Conservation (phyloP, 108 stramenopile genomes). For the Cyclotella choctawhatcheeana region DNA sequence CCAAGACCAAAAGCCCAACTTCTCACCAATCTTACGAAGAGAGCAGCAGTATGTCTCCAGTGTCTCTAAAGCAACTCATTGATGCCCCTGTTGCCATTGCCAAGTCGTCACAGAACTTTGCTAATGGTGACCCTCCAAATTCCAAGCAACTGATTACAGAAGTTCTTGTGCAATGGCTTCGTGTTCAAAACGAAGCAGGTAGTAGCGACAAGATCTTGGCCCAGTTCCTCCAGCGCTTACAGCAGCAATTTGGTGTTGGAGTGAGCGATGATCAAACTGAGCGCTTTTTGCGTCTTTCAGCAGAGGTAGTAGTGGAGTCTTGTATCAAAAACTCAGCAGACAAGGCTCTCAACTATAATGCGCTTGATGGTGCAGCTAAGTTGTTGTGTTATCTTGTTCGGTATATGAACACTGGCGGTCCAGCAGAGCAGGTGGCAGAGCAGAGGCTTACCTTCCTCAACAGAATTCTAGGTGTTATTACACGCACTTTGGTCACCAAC, state of each 20-base stretch:
- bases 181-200: slow-evolving; percentile 82
- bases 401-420: slow-evolving; percentile 74
- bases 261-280: slow-evolving; percentile 92
- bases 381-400: slow-evolving; percentile 91
- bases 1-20: slow-evolving; percentile 10
- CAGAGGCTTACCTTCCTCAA: slow-evolving; percentile 88
- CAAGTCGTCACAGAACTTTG: slow-evolving; percentile 67
- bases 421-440: slow-evolving; percentile 61
- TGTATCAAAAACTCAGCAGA: slow-evolving; percentile 61
- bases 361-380: slow-evolving; percentile 93
- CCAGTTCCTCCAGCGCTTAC: slow-evolving; percentile 91
- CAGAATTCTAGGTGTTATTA: slow-evolving; percentile 87
- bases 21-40: slow-evolving; percentile 49
- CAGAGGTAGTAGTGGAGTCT: slow-evolving; percentile 90
- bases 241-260: slow-evolving; percentile 90
- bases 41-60: slow-evolving; percentile 72
- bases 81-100: slow-evolving; percentile 68
- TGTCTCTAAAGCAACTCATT: slow-evolving; percentile 61
- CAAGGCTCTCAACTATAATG: slow-evolving; percentile 78
- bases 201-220: slow-evolving; percentile 87
- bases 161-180: slow-evolving; percentile 96
- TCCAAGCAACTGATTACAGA: slow-evolving; percentile 87
- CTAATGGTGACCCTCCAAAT: slow-evolving; percentile 76
- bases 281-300: slow-evolving; percentile 93
- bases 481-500: slow-evolving; percentile 83